Base-by-base conservation (phyloP, 2,329 filamentous ascomycete species). In the Raffaelea ambrosiae region DNA sequence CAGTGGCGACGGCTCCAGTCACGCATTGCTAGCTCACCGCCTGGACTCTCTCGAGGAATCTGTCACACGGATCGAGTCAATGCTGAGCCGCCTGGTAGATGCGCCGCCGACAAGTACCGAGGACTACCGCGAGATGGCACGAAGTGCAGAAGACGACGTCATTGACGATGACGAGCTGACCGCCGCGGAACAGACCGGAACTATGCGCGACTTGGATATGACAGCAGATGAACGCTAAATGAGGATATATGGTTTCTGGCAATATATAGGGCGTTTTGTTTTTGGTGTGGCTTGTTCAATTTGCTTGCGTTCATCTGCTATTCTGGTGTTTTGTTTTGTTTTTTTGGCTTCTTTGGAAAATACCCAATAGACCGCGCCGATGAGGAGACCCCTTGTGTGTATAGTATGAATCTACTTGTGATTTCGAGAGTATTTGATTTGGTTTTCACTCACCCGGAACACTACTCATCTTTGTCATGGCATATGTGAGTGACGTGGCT, bases 1-100 rank as follows among this genome's bases (percentile, higher is more conserved):
- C n/a, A n/a, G n/a, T n/a, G n/a, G n/a, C n/a, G n/a, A n/a, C n/a
- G n/a, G n/a, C n/a, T n/a, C n/a, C n/a, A n/a, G n/a, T n/a, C n/a
- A n/a, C n/a, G n/a, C n/a, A n/a, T n/a, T n/a, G n/a, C n/a, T n/a
- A n/a, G n/a, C n/a, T n/a, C n/a, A n/a, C n/a, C 66, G 74, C 43
- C 57, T 81, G 31, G 67, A 66, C 33, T 62, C 65, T 8, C 66
- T 82, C 54, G 77, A 81, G 57, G 67, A 68, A 49, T 62, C 69
- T 23, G 70, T 72, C 51, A 60, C 61, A 39, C 67, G 62, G 19
- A 61, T 65, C 36, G 63, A 65, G 53, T 49, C 47, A 18, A 47
- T 65, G 55, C 50, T 64, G 48, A 43, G 39, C 33, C 58, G 54
- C 52, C 52, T 64, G 26, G 46, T 58, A 7, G 56, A 29, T 7